A percentile compares a stretch with the other conserved stretches of the same genome.
These are phyloP conservation scores for Globisporangium middletonii DNA, from an alignment of 352 stramenopile genomes.

Conservation along the genomic window DNA sequence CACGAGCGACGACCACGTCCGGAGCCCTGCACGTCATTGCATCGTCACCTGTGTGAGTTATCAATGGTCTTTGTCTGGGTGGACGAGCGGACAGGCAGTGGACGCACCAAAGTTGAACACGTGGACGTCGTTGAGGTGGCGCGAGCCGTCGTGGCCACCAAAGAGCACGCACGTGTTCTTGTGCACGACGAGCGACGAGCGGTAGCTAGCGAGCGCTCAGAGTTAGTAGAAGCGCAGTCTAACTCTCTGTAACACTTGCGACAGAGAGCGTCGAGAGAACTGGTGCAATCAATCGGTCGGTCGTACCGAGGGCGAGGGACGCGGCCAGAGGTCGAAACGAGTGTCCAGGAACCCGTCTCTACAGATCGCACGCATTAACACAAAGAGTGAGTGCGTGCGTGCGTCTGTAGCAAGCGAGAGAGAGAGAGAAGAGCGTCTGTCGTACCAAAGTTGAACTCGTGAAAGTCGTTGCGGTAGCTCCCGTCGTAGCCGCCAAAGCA, in stretches of 20 bases:
- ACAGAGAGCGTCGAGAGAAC: neutral
- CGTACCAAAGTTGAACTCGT: constrained; percentile 93
- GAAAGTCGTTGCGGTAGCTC: constrained; percentile 94
- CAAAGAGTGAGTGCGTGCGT: neutral
- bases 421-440: neutral
- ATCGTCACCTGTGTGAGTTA: neutral
- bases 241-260: neutral
- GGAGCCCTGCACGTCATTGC: constrained; percentile 29
- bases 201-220: constrained; percentile 39
- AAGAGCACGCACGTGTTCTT: constrained; percentile 94
- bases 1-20: constrained; percentile 87
- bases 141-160: constrained; percentile 95
- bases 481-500: constrained; percentile 95
- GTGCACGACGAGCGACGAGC: constrained; percentile 88
- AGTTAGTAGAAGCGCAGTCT: neutral
- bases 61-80: neutral
- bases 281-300: neutral
- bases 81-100: neutral
- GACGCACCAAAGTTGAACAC: constrained; percentile 92
- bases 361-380: constrained; percentile 12
- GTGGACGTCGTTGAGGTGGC: constrained; percentile 96
- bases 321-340: constrained; percentile 68
- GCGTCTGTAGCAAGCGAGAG: neutral
- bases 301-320: constrained; percentile 63
- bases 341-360: constrained; percentile 82